Base-by-base conservation (phyloP, 148 eudicot genomes). In the Chenopodium berlandieri region DNA sequence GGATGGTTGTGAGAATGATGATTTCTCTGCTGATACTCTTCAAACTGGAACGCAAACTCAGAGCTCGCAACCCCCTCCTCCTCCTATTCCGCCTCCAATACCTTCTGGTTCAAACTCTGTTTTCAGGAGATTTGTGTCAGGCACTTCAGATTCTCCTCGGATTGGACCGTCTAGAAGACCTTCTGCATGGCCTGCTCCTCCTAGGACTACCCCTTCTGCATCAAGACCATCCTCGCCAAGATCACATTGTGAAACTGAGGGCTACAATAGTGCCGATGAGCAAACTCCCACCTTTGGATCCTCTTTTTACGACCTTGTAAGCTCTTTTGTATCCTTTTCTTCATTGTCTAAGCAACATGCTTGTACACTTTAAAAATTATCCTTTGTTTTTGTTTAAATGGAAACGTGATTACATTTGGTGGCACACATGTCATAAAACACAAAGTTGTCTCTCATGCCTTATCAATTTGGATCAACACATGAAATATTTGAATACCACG, bases 231-330 rank as follows among this genome's bases (percentile, higher is more conserved):
- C 98, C 68, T 96, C 99, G 22, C 99, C 99, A 0, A 87, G 95
- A 82, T 88, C 94, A 80, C 95, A 92, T 81, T 87, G 90, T 87
- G 99, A 96, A 66, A 87, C 64, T 82, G 99, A 96, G 88, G 99
- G 99, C 25, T 96, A 96, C 84, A 96, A 96, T 83, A 96, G 99
- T 78, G 98, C 98, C 63, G 99, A 96, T 87, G 99, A 96, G 89
- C 99, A 94, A 75, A 85, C 79, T 81, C 89, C 95, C 25, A 82
- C 87, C 83, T 96, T 80, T 82, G 93, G 90, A 32, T 84, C 95
- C 80, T 89, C 94, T 40, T 88, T 86, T 82, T 88, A 91, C 81
- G 98, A 96, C 79, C 79, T 90, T 54, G 99, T 96, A 83, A 90
- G 99, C 94, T 78, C 46, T 67, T 30, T 68, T 66, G 31, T 9